Base-by-base conservation (phyloP, 2,329 filamentous ascomycete species). In the Pseudopyrenochaeta lycopersici region DNA sequence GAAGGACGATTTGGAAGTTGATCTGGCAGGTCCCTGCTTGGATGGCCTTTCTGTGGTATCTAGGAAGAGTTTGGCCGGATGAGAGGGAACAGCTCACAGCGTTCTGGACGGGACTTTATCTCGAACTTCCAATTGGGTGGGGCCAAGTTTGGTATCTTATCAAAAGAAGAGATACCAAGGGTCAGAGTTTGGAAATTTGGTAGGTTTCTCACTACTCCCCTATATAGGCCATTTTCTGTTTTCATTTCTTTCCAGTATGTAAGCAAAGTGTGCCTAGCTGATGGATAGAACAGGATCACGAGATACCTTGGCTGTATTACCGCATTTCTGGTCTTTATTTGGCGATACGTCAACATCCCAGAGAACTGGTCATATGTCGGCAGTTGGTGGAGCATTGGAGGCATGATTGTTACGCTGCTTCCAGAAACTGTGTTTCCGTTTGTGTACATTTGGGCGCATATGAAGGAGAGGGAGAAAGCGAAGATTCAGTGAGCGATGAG, bases 131-230 rank as follows among this genome's bases (percentile, higher is more conserved):
- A 5, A 78, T 78, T 49, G 70, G 73, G 12, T 76, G 72, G 72
- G 75, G 70, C 0, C 68, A 68, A 35, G 44, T 77, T 14, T 58
- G 68, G 31, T 64, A 77, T 47, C 29, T 76, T 21, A 12, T 68
- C 9, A 63, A 63, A 31, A 56, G 70, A 17, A 44, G 67, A 32
- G 66, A 75, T 51, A 72, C 73, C 2, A 76, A 72, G 32, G 76
- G 76, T 6, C 75, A 77, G 57, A 73, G 68, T 42, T 46, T 78
- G 9, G 76, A 77, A 59, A 77, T 78, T 9, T 77, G 76, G 75
- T 77, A 50, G 36, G 73, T 63, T 7, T 7, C 14, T 27, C n/a
- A n/a, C 14, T 14, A 5, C 17, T 20, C 3, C 30, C 5, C 7
- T 39, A n/a, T 27, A 15, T 17, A 10, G 4, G 3, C 15, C 29